phyloP scores from a whole-genome alignment of 2,329 filamentous ascomycete species.

The Xylaria digitata region DNA sequence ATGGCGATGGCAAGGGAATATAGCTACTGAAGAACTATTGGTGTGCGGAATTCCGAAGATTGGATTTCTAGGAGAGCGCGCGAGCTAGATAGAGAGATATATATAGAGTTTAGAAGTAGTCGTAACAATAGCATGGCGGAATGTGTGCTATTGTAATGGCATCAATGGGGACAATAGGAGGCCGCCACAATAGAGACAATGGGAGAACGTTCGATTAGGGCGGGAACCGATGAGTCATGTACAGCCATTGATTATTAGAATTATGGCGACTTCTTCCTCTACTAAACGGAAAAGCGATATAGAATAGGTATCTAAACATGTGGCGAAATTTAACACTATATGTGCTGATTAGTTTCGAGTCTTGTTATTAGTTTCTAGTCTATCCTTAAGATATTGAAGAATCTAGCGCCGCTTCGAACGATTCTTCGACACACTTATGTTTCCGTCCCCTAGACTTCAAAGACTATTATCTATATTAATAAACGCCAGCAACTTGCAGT shows the following conservation, averaged over 20 bases:
- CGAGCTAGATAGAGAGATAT: neutral
- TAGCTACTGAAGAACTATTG: neutral
- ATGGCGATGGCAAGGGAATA: neutral
- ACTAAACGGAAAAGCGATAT: neutral
- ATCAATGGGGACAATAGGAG: too few species aligned
- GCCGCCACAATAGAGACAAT: neutral
- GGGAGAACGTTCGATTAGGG: neutral
- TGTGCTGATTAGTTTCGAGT: neutral
- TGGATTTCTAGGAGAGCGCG: neutral
- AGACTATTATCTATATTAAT: too few species aligned
- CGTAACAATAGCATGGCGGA: too few species aligned
- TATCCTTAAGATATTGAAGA: neutral
- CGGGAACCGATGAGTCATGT: too few species aligned
- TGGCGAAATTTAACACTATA: neutral
- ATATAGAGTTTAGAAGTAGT: neutral
- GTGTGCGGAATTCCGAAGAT: neutral
- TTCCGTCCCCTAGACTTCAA: too few species aligned
- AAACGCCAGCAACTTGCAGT: neutral
- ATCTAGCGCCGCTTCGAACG: neutral
- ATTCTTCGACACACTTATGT: too few species aligned
- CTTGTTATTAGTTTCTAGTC: neutral
- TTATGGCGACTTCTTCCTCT: neutral
- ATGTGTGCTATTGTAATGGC: neutral
- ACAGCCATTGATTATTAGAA: neutral
- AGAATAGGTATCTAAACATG: neutral